Conservation (phyloP, 306 rosid species). For the Cicer cuneatum region DNA sequence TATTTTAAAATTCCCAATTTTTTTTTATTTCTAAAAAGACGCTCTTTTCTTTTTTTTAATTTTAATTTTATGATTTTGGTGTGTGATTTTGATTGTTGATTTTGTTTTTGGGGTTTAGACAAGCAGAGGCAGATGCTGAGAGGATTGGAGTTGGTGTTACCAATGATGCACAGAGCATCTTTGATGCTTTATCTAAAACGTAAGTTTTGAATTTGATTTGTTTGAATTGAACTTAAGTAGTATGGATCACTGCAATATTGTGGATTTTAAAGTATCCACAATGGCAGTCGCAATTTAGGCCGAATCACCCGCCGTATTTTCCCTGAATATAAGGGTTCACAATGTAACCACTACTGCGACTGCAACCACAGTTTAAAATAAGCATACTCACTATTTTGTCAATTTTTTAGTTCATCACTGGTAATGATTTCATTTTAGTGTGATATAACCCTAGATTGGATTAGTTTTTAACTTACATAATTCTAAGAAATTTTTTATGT, state of each 20-base stretch:
- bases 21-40: background rate
- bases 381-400: background rate
- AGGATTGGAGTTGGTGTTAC: constrained; percentile 96
- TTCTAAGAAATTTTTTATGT: too few relatives aligned
- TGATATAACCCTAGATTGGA: background rate
- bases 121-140: constrained; percentile 88
- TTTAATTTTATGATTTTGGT: background rate
- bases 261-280: too few relatives aligned
- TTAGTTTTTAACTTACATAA: background rate
- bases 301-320: too few relatives aligned
- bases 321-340: too few relatives aligned
- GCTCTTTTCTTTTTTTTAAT: too few relatives aligned
- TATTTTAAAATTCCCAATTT: background rate
- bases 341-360: too few relatives aligned
- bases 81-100: background rate
- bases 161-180: constrained; percentile 84
- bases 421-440: background rate
- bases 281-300: too few relatives aligned
- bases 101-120: constrained; percentile 50
- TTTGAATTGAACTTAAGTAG: background rate
- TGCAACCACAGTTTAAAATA: too few relatives aligned
- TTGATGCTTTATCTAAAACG: constrained; percentile 95
- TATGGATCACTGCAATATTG: background rate
- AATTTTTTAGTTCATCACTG: background rate
- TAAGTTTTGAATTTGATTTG: constrained; percentile 44